phyloP scores from a whole-genome alignment of 2,329 filamentous ascomycete genomes.

The Fusarium ramigenum region DNA sequence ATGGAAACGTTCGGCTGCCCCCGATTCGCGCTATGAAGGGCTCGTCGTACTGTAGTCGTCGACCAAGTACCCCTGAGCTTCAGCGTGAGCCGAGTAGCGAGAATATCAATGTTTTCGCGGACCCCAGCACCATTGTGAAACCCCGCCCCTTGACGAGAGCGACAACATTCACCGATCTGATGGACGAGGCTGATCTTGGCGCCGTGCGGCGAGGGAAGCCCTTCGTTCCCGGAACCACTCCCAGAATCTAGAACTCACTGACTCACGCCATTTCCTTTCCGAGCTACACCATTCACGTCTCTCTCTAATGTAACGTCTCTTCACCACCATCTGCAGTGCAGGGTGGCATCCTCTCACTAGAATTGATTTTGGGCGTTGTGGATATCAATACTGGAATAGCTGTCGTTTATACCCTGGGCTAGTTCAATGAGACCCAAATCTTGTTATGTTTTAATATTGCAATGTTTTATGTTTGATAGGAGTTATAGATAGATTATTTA shows the following conservation, averaged over 20 bases:
- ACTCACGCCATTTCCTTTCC: neutral
- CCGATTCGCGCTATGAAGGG: slow-evolving; percentile 54
- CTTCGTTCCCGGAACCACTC: slow-evolving; percentile 53
- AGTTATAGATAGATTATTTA: slow-evolving; percentile 28
- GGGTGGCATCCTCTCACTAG: slow-evolving; percentile 20
- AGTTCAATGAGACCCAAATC: slow-evolving; percentile 1
- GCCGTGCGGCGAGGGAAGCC: slow-evolving; percentile 53
- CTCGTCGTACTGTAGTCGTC: slow-evolving; percentile 38
- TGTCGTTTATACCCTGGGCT: slow-evolving; percentile 41
- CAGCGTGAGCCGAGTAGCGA: slow-evolving; percentile 57
- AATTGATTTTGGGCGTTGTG: slow-evolving; percentile 26
- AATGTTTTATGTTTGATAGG: slow-evolving; percentile 4
- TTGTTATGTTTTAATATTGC: slow-evolving; percentile 5
- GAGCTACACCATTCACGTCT: neutral
- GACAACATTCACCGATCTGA: slow-evolving; percentile 64
- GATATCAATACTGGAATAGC: slow-evolving; percentile 19
- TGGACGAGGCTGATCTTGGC: slow-evolving; percentile 58
- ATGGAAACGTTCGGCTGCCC: slow-evolving; percentile 44
- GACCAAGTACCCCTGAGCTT: slow-evolving; percentile 46
- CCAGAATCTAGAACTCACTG: slow-evolving; percentile 40
- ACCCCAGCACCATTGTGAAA: slow-evolving; percentile 53
- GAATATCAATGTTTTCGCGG: slow-evolving; percentile 64
- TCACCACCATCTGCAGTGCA: slow-evolving; percentile 28
- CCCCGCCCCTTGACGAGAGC: slow-evolving; percentile 43
- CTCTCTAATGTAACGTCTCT: slow-evolving; percentile 5